Evolutionary conservation across 139 green algal genomes (phyloP), one percentile per base, ranked within the genome.

Genomic region (Desmodesmus armatus): DNA sequence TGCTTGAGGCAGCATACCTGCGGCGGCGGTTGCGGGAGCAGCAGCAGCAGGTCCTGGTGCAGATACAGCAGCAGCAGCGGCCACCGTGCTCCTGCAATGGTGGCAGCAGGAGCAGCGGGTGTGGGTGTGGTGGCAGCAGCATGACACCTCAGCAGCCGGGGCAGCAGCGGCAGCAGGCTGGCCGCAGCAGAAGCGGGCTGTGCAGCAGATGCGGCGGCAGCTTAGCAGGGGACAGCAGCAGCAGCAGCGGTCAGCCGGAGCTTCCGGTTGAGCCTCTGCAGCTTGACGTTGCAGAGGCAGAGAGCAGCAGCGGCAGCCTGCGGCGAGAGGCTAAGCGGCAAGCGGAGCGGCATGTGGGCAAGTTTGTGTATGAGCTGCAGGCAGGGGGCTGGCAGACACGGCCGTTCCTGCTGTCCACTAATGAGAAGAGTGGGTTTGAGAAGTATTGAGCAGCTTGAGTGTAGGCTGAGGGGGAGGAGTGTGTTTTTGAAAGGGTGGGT

Each of bases 1-100:
- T 96, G 37, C 80, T 96, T 66, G 87, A 94, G n/a, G 88, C 92
- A 17, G 91, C 89, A 3, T 91, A 93, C 73, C 62, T 96, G n/a
- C 86, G 93, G 23, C 83, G 51, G 79, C 51, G 41, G 63, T 78
- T 33, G 75, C 33, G 4, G 51, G 51, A n/a, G 15, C 71, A 49
- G 75, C 70, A 74, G 80, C 80, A 71, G 69, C 74, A 66, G 43
- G 58, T 5, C n/a, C 44, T 58, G 51, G 53, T 55, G 43, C 83
- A 44, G 53, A 62, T 11, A 40, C 58, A 55, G 53, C 53, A 51
- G 51, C n/a, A 44, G 74, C 33, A 23, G 33, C 15, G 23, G 31
- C 29, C 21, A 19, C 21, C 29, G 51, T 66, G 87, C 35, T 35
- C 29, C 53, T 17, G 70, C 66, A 27, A 27, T 23, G 31, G 27